Evolutionary conservation across 495 filamentous ascomycete genomes (phyloP), one percentile per base, ranked within the genome.

Genomic region (Rhizodiscina lignyota): DNA sequence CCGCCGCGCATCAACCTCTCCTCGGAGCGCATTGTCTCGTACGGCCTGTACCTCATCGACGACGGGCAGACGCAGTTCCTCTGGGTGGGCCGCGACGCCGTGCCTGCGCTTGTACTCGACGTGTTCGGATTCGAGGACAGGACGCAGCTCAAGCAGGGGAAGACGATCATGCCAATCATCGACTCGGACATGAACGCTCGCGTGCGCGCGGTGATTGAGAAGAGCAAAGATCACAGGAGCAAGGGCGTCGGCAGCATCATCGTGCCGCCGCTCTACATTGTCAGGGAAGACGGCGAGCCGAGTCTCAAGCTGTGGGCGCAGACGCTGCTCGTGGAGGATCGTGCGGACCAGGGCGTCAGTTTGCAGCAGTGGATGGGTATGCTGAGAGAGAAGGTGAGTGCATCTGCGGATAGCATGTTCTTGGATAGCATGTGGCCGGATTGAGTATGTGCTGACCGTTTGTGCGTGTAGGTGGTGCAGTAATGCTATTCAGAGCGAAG

Each of bases 111-210:
- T 0, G 64, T 94, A 17, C 49, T 63, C 30, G 89, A 97, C 49
- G 91, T 96, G 12, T 96, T 97, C 53, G 87, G 83, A 5, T 61
- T 83, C 23, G 61, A 68, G 17, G 83, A 93, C 52, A 69, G 78
- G 43, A 73, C 70, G 13, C 75, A 81, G 50, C 61, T 97, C 40
- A 83, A 83, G 44, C 81, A 94, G 44, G 89, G 89, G 52, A 97
- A 97, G 70, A 74, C 72, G 18, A 70, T 67, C 15, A 52, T 96
- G 38, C 86, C 86, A 0, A 75, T 83, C 35, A 55, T 96, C 16
- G 89, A 94, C 43, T 89, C 83, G 43, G 91, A 97, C 51, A 93
- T 96, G 69, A 96, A 83, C 59, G 85, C 93, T 60, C 70, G 86
- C 18, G 73, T 97, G 30, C 72, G 89, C 26, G 83, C 79, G 1